A percentile compares a stretch with the other conserved stretches of the same genome.
phyloP scores from a whole-genome alignment of 2,329 filamentous ascomycete species.

The Aspergillus melleus region DNA sequence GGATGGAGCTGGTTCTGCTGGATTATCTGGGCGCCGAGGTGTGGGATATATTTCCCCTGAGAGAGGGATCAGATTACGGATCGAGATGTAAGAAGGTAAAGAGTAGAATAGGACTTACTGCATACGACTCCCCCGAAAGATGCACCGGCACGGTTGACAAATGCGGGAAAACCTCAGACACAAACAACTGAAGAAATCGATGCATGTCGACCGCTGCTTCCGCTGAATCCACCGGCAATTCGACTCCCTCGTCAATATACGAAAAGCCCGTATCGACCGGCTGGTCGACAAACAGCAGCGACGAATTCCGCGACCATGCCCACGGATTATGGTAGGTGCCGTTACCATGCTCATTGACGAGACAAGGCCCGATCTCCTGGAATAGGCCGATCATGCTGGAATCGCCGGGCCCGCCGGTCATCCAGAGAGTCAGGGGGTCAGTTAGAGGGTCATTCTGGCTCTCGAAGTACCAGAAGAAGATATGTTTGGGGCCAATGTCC shows the following conservation, averaged over 20 bases:
- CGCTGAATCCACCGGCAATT: conserved; percentile 33
- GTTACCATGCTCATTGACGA: conserved; percentile 19
- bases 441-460: conserved; percentile 22
- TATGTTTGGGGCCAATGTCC: conserved; percentile 19
- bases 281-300: conserved; percentile 29
- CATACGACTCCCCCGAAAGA: conserved; percentile 53
- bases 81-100: neutral
- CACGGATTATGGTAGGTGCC: conserved; percentile 23
- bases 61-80: conserved; percentile 1
- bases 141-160: conserved; percentile 41
- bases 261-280: conserved; percentile 28
- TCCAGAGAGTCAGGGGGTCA: conserved; percentile 25
- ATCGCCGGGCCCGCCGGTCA: conserved; percentile 23
- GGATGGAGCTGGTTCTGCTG: conserved; percentile 43
- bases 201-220: conserved; percentile 51
- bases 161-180: conserved; percentile 47
- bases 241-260: conserved; percentile 19
- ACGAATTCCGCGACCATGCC: conserved; percentile 25
- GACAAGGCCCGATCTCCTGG: conserved; percentile 19
- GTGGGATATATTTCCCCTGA: conserved; percentile 51
- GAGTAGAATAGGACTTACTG: conserved; percentile 22
- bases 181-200: conserved; percentile 51
- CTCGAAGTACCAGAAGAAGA: conserved; percentile 26
- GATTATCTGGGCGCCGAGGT: conserved; percentile 47
- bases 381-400: conserved; percentile 22